These are phyloP conservation scores for Endotrypanum monterogeii DNA, from an alignment of 208 protist species.

Conservation along the genomic window DNA sequence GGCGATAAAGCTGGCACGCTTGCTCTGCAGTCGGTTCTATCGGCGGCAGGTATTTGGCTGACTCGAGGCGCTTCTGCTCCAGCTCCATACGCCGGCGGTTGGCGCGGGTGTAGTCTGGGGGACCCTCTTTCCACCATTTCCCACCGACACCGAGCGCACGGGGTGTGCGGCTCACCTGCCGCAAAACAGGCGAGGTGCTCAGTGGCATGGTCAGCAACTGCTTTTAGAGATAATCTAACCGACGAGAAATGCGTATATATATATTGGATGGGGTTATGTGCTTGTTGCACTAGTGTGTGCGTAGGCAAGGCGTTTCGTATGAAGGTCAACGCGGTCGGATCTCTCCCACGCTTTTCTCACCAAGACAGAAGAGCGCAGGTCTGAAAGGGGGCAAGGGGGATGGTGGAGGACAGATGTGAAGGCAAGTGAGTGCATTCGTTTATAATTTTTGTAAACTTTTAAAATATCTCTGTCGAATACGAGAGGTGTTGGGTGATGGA, in stretches of 20 bases:
- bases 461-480: no score
- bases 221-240: no score
- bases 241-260: not conserved
- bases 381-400: not conserved
- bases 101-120: slow-evolving; percentile 74
- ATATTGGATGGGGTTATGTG: no score
- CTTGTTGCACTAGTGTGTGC: not conserved
- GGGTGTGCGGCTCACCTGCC: slow-evolving; percentile 34
- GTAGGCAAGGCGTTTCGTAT: not conserved
- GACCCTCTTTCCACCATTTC: slow-evolving; percentile 79
- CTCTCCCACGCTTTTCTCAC: not conserved
- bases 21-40: slow-evolving; percentile 73
- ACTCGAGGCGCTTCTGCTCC: slow-evolving; percentile 65
- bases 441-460: no score
- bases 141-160: slow-evolving; percentile 6
- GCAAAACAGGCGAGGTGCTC: slow-evolving; percentile 20
- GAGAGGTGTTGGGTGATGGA: no score
- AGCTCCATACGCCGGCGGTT: slow-evolving; percentile 59
- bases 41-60: slow-evolving; percentile 53
- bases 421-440: no score
- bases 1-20: slow-evolving; percentile 68
- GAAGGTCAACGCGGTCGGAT: not conserved
- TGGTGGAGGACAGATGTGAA: not conserved
- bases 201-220: slow-evolving; percentile 13
- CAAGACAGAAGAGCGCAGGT: not conserved